Percentiles rank a stretch among this genome's conserved stretches.
phyloP scores from a whole-genome alignment of 306 rosid species.

The Vachellia pachyceras region DNA sequence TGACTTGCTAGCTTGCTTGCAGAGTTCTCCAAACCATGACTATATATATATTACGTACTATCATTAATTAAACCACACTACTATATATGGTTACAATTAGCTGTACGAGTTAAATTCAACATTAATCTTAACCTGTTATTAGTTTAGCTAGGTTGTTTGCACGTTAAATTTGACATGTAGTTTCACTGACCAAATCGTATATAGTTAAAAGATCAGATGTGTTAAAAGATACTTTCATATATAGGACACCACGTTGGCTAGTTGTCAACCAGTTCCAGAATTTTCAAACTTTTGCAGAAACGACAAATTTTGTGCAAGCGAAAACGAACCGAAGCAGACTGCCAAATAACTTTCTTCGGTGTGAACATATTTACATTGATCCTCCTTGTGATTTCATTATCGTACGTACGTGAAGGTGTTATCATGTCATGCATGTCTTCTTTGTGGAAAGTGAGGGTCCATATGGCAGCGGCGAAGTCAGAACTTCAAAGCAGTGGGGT shows the following conservation, averaged over 20 bases:
- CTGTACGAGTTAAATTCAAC: slow-evolving; percentile 27
- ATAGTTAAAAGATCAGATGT: slow-evolving; percentile 5
- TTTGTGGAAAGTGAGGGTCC: background rate
- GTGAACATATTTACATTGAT: background rate
- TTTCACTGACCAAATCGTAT: slow-evolving; percentile 30
- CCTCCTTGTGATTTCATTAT: slow-evolving; percentile 30
- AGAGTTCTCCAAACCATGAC: background rate
- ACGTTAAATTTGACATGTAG: slow-evolving; percentile 9
- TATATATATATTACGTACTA: slow-evolving; percentile 4
- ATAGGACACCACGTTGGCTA: slow-evolving; percentile 7
- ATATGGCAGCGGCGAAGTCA: too few relatives aligned
- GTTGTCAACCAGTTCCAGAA: background rate
- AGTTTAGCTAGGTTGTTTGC: background rate
- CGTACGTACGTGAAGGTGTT: background rate
- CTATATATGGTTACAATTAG: slow-evolving; percentile 22
- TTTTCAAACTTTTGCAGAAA: slow-evolving; percentile 24
- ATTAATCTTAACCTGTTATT: slow-evolving; percentile 5
- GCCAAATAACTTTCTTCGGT: slow-evolving; percentile 26
- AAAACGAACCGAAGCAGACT: slow-evolving; percentile 17
- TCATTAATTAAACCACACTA: slow-evolving; percentile 4
- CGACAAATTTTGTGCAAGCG: slow-evolving; percentile 25
- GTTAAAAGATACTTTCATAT: background rate
- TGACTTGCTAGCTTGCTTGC: background rate
- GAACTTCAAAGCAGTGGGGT: too few relatives aligned
- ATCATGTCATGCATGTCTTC: background rate